phyloP scores from a whole-genome alignment of 129 eudicot species.

The Flaveria brownii region DNA sequence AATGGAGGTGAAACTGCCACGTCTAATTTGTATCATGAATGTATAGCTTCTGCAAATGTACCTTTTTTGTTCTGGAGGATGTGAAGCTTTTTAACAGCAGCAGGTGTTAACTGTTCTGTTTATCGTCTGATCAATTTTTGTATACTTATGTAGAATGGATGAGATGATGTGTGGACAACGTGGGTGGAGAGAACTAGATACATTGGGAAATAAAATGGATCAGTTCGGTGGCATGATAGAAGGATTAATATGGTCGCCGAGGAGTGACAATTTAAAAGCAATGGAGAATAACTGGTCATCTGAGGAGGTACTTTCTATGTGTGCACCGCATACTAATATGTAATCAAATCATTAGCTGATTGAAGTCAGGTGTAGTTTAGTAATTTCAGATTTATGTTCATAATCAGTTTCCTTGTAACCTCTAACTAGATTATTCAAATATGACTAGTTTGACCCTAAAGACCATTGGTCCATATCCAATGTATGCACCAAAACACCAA shows the following conservation, averaged over 20 bases:
- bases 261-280: constrained; percentile 37
- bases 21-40: not conserved
- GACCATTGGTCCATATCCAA: not conserved
- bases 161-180: constrained; percentile 85
- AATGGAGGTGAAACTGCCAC: not conserved
- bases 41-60: not conserved
- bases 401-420: constrained; percentile 7
- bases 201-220: constrained; percentile 54
- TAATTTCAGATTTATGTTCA: not conserved
- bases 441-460: not conserved
- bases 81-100: not conserved
- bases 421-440: not conserved
- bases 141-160: constrained; percentile 67
- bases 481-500: constrained; percentile 4
- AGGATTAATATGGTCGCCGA: constrained; percentile 56
- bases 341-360: not conserved
- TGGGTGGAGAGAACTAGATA: constrained; percentile 68
- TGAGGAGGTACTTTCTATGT: constrained; percentile 53
- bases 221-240: constrained; percentile 52
- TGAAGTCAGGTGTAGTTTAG: not conserved
- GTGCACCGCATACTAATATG: constrained; percentile 11
- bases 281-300: constrained; percentile 51
- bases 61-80: not conserved
- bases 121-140: constrained; percentile 22
- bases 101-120: constrained; percentile 17